phyloP scores from a whole-genome alignment of 192 early-diverging fungal genomes.

The Podila epicladia region DNA sequence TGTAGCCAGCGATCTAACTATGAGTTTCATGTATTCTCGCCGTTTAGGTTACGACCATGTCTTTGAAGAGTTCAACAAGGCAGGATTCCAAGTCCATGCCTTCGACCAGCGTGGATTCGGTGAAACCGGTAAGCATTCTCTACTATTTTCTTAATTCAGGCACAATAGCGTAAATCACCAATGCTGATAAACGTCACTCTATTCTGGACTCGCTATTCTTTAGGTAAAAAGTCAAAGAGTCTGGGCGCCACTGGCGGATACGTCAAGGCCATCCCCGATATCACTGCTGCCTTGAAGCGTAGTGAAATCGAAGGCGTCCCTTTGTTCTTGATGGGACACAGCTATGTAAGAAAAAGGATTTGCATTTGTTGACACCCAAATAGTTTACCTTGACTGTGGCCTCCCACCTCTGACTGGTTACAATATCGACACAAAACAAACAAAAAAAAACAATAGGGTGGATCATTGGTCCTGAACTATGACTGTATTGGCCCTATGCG shows the following conservation, averaged over 20 bases:
- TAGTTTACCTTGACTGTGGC: background rate
- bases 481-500: slow-evolving; percentile 43
- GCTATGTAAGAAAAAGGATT: slow-evolving; percentile 40
- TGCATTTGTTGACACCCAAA: background rate
- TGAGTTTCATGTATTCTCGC: background rate
- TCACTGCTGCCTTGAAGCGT: slow-evolving; percentile 54
- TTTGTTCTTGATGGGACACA: slow-evolving; percentile 65
- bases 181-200: background rate
- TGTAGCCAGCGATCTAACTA: background rate
- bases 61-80: slow-evolving; percentile 60
- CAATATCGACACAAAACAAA: no score
- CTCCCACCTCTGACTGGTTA: background rate
- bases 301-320: slow-evolving; percentile 51
- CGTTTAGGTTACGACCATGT: slow-evolving; percentile 63
- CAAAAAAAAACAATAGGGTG: slow-evolving; percentile 53
- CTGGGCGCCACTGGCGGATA: slow-evolving; percentile 61
- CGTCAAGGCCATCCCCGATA: slow-evolving; percentile 56
- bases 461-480: slow-evolving; percentile 68
- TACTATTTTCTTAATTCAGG: no score
- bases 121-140: slow-evolving; percentile 51
- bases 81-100: slow-evolving; percentile 64
- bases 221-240: slow-evolving; percentile 54
- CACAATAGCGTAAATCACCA: background rate
- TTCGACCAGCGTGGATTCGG: slow-evolving; percentile 79
- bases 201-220: no score